Conservation (phyloP, 441 rosid genomes). For the Oxalis stricta region DNA sequence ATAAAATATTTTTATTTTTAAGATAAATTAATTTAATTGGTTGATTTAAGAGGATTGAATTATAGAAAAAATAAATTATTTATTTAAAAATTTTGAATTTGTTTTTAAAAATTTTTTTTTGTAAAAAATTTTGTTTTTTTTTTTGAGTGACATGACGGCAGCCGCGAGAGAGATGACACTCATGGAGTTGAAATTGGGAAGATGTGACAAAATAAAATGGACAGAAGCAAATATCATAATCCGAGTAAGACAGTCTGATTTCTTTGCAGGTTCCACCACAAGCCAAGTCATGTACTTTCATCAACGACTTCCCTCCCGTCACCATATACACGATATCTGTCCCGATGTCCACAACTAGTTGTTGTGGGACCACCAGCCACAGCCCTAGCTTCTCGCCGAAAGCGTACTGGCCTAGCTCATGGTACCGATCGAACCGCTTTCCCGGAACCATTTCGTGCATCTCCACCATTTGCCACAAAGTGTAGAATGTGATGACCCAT, state of each 20-base stretch:
- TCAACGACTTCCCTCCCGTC: slow-evolving; percentile 42
- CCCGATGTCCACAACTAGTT: slow-evolving; percentile 38
- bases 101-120: too few relatives aligned
- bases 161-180: slow-evolving; percentile 41
- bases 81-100: too few relatives aligned
- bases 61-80: too few relatives aligned
- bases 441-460: slow-evolving; percentile 64
- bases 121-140: too few relatives aligned
- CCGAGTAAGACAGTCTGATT: slow-evolving; percentile 24
- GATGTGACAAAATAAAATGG: slow-evolving; percentile 46
- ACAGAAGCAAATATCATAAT: slow-evolving; percentile 55
- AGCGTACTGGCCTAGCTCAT: slow-evolving; percentile 49
- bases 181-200: slow-evolving; percentile 46
- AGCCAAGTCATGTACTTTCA: slow-evolving; percentile 31
- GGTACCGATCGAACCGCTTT: slow-evolving; percentile 43
- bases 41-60: too few relatives aligned
- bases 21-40: too few relatives aligned
- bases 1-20: too few relatives aligned
- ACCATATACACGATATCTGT: slow-evolving; percentile 54
- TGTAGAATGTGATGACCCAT: slow-evolving; percentile 47
- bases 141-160: slow-evolving; percentile 31
- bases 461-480: slow-evolving; percentile 67
- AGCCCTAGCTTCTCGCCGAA: slow-evolving; percentile 57
- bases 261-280: slow-evolving; percentile 12
- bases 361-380: slow-evolving; percentile 55